A percentile compares a stretch with the other conserved stretches of the same genome.
Evolutionary conservation across 2,329 filamentous ascomycete genomes (phyloP).

Genomic region (Cytospora piceae): DNA sequence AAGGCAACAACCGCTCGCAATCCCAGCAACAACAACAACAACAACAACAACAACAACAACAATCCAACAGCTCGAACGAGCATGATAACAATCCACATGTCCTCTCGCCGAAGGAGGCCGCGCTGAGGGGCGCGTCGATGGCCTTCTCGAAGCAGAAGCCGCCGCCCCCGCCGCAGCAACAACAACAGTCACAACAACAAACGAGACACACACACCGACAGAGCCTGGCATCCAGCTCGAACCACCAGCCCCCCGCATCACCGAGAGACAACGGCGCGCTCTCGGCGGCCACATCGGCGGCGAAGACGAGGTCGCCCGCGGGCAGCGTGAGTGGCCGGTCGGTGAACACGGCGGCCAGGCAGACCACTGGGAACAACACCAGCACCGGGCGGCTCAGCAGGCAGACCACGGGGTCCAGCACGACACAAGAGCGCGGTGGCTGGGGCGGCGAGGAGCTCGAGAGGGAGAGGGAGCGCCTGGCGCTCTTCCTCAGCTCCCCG

Average conservation of each 20-base stretch:
- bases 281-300: slow-evolving; percentile 49
- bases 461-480: slow-evolving; percentile 35
- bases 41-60: not conserved
- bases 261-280: slow-evolving; percentile 45
- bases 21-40: not conserved
- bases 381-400: slow-evolving; percentile 35
- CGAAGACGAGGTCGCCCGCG: slow-evolving; percentile 36
- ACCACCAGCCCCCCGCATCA: slow-evolving; percentile 27
- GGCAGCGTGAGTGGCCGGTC: slow-evolving; percentile 24
- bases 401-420: slow-evolving; percentile 46
- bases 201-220: slow-evolving; percentile 1
- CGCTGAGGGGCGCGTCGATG: slow-evolving; percentile 58
- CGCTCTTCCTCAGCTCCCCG: slow-evolving; percentile 34
- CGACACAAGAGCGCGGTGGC: slow-evolving; percentile 31
- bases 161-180: slow-evolving; percentile 25
- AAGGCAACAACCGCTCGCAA: slow-evolving; percentile 11
- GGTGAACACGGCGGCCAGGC: slow-evolving; percentile 7
- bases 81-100: slow-evolving; percentile 11
- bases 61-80: slow-evolving; percentile 5
- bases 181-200: slow-evolving; percentile 32
- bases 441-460: slow-evolving; percentile 32
- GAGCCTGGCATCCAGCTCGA: slow-evolving; percentile 24
- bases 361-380: slow-evolving; percentile 9
- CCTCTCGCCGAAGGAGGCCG: slow-evolving; percentile 40
- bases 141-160: slow-evolving; percentile 51